Percentiles rank a stretch among this genome's conserved stretches.
These are phyloP conservation scores for Beta corolliflora DNA, from an alignment of 179 eudicot genomes.

Conservation along the genomic window DNA sequence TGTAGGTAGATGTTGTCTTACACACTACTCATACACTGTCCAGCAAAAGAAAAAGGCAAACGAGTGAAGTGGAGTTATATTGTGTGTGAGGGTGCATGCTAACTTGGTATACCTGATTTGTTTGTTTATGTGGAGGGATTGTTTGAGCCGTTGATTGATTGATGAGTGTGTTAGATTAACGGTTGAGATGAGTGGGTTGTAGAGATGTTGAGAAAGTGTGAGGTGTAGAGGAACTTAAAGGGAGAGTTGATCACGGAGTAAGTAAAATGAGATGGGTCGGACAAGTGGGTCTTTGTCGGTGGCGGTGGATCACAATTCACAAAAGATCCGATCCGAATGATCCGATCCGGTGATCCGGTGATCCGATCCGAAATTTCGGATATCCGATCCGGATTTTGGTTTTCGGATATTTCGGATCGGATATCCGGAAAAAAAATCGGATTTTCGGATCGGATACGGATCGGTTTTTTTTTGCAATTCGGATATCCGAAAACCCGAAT, in stretches of 20 bases:
- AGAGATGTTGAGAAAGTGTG: not conserved
- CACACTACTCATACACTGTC: not conserved
- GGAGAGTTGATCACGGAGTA: not conserved
- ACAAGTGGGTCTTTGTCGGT: constrained; percentile 32
- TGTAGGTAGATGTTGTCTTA: not conserved
- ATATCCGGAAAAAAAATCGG: no score
- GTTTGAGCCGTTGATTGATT: not conserved
- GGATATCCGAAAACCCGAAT: no score
- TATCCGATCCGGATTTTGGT: no score
- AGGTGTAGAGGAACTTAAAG: not conserved
- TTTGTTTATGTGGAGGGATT: not conserved
- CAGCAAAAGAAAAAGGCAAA: not conserved
- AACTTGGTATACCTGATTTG: no score
- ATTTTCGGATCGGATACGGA: no score
- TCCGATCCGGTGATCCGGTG: no score
- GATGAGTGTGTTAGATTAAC: not conserved
- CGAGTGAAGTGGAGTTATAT: constrained; percentile 4
- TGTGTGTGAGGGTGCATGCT: not conserved
- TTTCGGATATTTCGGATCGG: no score
- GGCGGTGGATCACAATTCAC: constrained; percentile 31
- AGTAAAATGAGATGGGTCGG: not conserved
- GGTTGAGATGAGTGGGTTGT: not conserved
- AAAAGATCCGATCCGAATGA: no score
- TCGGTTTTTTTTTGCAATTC: no score
- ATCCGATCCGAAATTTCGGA: no score